A percentile compares a stretch with the other conserved stretches of the same genome.
phyloP scores from a whole-genome alignment of 176 grass and related monocot genomes.

The Chrysopogon serrulatus region DNA sequence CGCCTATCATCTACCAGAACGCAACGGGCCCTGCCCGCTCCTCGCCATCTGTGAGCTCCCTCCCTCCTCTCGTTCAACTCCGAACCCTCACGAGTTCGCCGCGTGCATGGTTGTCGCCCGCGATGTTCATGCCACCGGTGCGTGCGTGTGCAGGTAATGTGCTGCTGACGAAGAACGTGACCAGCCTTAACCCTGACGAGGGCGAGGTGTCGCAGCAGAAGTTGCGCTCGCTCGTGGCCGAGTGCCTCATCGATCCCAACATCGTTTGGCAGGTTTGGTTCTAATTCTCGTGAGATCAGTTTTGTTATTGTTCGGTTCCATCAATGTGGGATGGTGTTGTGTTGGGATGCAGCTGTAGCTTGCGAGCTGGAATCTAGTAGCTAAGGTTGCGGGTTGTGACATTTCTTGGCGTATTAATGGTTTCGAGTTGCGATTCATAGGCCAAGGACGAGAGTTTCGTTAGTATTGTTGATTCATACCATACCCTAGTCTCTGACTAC shows the following conservation, averaged over 20 bases:
- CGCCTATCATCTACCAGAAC: slow-evolving; percentile 86
- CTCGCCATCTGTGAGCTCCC: slow-evolving; percentile 79
- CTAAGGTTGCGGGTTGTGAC: background rate
- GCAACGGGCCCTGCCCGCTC: slow-evolving; percentile 88
- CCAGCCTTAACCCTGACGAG: slow-evolving; percentile 73
- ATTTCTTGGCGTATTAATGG: background rate
- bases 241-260: slow-evolving; percentile 86
- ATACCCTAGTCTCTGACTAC: background rate
- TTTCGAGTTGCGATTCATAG: slow-evolving; percentile 19
- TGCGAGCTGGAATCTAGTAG: background rate
- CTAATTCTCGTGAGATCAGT: no score
- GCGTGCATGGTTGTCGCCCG: background rate
- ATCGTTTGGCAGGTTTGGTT: slow-evolving; percentile 60
- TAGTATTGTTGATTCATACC: background rate
- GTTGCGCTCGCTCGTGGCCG: slow-evolving; percentile 86
- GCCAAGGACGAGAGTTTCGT: slow-evolving; percentile 68
- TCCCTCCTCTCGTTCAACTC: background rate
- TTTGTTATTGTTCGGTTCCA: background rate
- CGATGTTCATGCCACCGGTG: background rate
- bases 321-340: background rate
- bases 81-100: background rate
- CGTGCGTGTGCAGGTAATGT: slow-evolving; percentile 61
- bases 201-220: slow-evolving; percentile 93
- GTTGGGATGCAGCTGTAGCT: background rate
- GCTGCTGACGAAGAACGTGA: slow-evolving; percentile 77